Evolutionary conservation across 2,329 filamentous ascomycete genomes (phyloP).

Genomic region (Fusarium hostae): DNA sequence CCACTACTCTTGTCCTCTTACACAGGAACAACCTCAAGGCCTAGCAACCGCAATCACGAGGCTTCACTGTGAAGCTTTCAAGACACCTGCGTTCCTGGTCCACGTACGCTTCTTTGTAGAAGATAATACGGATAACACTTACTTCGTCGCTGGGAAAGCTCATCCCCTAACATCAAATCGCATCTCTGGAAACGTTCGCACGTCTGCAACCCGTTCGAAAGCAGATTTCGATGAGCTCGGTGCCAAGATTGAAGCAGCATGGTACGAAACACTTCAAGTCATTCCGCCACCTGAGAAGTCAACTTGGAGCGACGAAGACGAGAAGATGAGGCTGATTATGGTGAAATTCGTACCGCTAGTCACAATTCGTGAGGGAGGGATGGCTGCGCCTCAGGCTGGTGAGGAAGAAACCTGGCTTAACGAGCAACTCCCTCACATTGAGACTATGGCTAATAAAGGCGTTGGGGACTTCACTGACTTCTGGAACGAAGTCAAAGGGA

Average conservation of each 20-base stretch:
- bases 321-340: conserved; percentile 16
- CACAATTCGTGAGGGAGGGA: conserved; percentile 30
- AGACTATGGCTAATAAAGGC: conserved; percentile 23
- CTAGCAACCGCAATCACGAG: conserved; percentile 24
- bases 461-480: conserved; percentile 17
- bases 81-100: conserved; percentile 30
- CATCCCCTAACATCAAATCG: conserved; percentile 17
- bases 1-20: conserved; percentile 26
- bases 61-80: conserved; percentile 29
- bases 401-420: conserved; percentile 30
- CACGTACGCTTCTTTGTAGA: conserved; percentile 30
- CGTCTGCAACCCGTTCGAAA: conserved; percentile 13
- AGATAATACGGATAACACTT: neutral
- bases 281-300: neutral
- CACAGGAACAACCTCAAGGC: conserved; percentile 3
- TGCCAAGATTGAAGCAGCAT: conserved; percentile 18
- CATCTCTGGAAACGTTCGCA: conserved; percentile 31
- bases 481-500: neutral
- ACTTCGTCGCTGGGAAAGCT: conserved; percentile 28
- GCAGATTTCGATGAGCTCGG: conserved; percentile 25
- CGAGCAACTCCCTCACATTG: conserved; percentile 18
- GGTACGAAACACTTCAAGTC: conserved; percentile 10
- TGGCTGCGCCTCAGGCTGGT: conserved; percentile 34
- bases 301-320: neutral
- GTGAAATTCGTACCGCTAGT: conserved; percentile 33